A percentile compares a stretch with the other conserved stretches of the same genome.
These are phyloP conservation scores for Pythium phragmiticola DNA, from an alignment of 352 stramenopile species.

Conservation along the genomic window DNA sequence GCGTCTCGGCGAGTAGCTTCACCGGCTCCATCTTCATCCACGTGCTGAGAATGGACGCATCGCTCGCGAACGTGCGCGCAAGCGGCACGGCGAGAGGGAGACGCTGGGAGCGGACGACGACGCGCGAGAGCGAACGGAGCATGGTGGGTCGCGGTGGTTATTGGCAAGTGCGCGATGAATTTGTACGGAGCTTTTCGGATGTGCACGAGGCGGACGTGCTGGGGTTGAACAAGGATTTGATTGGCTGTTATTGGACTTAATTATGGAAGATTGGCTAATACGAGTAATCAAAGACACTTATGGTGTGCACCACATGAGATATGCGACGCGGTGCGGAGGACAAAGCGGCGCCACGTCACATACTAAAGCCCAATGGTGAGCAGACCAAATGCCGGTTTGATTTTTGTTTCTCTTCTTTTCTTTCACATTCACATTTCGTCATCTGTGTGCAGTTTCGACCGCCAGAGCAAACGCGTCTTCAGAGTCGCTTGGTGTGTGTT, in stretches of 20 bases:
- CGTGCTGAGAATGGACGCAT: slow-evolving; percentile 43
- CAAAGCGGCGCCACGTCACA: too few relatives aligned
- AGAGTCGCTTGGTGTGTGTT: not conserved
- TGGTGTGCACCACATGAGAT: slow-evolving; percentile 20
- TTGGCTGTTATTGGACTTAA: slow-evolving; percentile 2
- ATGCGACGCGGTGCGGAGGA: slow-evolving; percentile 13
- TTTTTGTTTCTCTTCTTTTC: slow-evolving; percentile 10
- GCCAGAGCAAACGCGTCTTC: not conserved
- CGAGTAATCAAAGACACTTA: not conserved
- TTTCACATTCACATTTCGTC: slow-evolving; percentile 22
- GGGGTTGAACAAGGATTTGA: slow-evolving; percentile 18
- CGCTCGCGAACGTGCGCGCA: slow-evolving; percentile 31
- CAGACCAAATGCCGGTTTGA: not conserved
- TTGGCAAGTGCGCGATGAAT: not conserved
- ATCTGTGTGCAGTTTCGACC: not conserved
- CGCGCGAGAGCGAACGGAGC: slow-evolving; percentile 23
- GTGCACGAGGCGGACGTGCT: slow-evolving; percentile 20
- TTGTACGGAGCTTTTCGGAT: slow-evolving; percentile 18
- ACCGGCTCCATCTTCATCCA: slow-evolving; percentile 55
- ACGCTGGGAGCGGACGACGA: not conserved
- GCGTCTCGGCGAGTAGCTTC: slow-evolving; percentile 32
- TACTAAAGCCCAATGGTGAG: not conserved
- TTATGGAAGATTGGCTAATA: slow-evolving; percentile 3
- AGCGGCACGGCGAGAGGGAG: not conserved
- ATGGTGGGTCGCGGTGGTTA: slow-evolving; percentile 4